Conservation (phyloP, 2,329 filamentous ascomycete genomes). For the Lasiodiplodia sp. region DNA sequence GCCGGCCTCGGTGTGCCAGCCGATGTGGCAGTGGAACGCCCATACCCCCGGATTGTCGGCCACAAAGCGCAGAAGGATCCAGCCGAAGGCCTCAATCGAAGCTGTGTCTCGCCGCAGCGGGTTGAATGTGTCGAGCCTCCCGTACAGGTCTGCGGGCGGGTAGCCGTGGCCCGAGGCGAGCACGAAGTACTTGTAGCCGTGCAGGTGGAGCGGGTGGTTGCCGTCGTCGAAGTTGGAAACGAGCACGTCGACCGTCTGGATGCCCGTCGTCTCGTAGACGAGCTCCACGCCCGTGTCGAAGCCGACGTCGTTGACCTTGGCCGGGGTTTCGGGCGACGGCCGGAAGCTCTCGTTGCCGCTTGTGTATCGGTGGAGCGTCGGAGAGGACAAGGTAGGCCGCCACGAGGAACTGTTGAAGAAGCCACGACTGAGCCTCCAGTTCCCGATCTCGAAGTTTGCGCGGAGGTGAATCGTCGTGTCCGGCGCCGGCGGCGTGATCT, state of each 20-base stretch:
- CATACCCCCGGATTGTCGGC: constrained; percentile 70
- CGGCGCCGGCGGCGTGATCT: constrained; percentile 52
- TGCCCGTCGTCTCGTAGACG: constrained; percentile 46
- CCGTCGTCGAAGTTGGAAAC: constrained; percentile 46
- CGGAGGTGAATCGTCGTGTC: constrained; percentile 63
- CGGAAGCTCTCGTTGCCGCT: constrained; percentile 39
- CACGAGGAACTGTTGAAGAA: constrained; percentile 66
- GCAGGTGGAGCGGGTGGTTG: constrained; percentile 59
- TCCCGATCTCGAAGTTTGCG: constrained; percentile 66
- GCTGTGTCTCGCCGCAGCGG: constrained; percentile 72
- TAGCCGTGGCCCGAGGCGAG: constrained; percentile 50
- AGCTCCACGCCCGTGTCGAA: constrained; percentile 42
- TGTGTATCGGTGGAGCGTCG: constrained; percentile 57
- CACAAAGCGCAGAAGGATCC: constrained; percentile 66
- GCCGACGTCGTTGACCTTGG: constrained; percentile 35
- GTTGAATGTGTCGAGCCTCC: constrained; percentile 42
- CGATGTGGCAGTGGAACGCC: constrained; percentile 78
- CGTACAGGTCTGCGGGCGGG: constrained; percentile 37
- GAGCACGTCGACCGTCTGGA: constrained; percentile 46
- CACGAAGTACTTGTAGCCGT: constrained; percentile 71
- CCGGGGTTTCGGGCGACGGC: background rate
- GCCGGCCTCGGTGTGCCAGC: constrained; percentile 58
- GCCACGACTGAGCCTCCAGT: constrained; percentile 64
- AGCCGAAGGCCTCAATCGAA: constrained; percentile 69
- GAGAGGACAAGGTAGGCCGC: constrained; percentile 56